phyloP scores from a whole-genome alignment of 176 grass and related monocot genomes.

The maize (Zea mays) region DNA sequence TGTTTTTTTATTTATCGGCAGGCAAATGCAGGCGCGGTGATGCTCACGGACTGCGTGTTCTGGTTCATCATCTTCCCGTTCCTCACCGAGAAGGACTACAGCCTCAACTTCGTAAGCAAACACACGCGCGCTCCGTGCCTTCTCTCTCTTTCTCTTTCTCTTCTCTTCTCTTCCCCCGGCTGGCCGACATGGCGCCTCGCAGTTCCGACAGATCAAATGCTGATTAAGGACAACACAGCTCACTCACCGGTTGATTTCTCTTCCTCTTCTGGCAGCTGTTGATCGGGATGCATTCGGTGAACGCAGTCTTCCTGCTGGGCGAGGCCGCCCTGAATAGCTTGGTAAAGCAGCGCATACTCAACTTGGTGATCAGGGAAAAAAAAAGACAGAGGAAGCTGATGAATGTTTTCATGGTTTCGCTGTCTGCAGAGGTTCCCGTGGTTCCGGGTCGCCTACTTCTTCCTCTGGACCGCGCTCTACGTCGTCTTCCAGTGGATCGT shows the following conservation, averaged over 20 bases:
- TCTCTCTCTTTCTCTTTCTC: no score
- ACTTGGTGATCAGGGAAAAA: background rate
- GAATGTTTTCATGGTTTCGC: background rate
- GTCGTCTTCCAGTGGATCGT: conserved; percentile 88
- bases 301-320: conserved; percentile 85
- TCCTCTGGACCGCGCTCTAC: conserved; percentile 67
- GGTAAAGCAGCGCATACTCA: conserved; percentile 42
- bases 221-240: no score
- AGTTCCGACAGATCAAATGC: background rate
- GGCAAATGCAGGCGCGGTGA: conserved; percentile 94
- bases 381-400: background rate
- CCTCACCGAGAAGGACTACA: conserved; percentile 83
- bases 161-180: background rate
- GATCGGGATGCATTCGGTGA: conserved; percentile 90
- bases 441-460: conserved; percentile 88
- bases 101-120: conserved; percentile 61
- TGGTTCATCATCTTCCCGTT: conserved; percentile 99
- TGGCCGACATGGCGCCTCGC: background rate
- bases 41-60: conserved; percentile 94
- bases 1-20: conserved; percentile 37
- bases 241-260: no score
- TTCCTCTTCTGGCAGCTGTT: conserved; percentile 47
- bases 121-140: no score
- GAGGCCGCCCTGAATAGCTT: conserved; percentile 82
- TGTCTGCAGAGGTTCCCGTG: conserved; percentile 68